Evolutionary conservation across 192 early-diverging fungal species (phyloP).

Genomic region (Rhizophagus clarus): DNA sequence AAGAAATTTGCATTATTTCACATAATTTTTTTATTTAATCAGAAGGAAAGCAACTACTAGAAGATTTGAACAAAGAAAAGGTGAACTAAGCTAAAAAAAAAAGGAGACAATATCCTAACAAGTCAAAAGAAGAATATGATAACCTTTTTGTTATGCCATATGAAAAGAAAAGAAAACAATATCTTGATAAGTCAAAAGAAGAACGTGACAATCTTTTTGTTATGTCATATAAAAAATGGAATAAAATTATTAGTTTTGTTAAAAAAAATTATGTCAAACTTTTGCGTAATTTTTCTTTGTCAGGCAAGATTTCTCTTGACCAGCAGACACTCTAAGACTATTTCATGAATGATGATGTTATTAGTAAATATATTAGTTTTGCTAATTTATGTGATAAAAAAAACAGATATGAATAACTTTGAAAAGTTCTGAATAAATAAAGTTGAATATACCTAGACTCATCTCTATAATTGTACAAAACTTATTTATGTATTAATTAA

Average conservation of each 20-base stretch:
- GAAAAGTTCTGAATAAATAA: background rate
- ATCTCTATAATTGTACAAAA: background rate
- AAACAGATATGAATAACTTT: background rate
- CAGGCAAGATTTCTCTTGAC: background rate
- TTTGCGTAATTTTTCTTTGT: background rate
- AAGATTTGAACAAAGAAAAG: too few relatives aligned
- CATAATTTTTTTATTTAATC: too few relatives aligned
- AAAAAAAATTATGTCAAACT: background rate
- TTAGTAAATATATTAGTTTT: background rate
- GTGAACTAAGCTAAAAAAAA: too few relatives aligned
- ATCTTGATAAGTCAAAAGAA: conserved; percentile 1
- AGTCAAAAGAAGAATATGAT: background rate
- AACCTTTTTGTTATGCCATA: background rate
- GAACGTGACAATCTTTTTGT: background rate
- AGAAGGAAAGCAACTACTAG: too few relatives aligned
- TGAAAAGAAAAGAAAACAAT: background rate
- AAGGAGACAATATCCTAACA: background rate
- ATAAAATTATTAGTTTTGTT: background rate
- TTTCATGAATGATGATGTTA: background rate
- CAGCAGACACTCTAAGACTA: background rate
- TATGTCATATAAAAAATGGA: background rate
- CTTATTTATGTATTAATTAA: background rate
- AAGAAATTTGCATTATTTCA: too few relatives aligned
- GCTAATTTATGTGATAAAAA: background rate
- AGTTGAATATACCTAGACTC: background rate